phyloP scores from a whole-genome alignment of 1,284 basidiomycete genomes.

The Papiliotrema nemorosa region DNA sequence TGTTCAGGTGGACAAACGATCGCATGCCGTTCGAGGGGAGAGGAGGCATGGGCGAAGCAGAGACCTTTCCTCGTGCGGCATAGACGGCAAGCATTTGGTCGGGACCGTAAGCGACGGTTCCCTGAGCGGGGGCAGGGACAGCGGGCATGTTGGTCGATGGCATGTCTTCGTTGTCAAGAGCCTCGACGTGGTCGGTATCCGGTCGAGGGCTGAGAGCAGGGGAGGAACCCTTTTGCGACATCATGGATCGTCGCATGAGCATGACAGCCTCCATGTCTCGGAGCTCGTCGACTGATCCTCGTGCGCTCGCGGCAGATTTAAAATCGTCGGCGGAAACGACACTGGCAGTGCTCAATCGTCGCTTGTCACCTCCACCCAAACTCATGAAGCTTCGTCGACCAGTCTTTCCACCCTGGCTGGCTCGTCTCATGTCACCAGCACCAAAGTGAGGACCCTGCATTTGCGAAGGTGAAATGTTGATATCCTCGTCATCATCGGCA shows the following conservation, averaged over 20 bases:
- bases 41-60: slow-evolving; percentile 9
- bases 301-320: slow-evolving; percentile 33
- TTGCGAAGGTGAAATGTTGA: slow-evolving; percentile 63
- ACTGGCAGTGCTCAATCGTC: slow-evolving; percentile 21
- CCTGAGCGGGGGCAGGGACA: slow-evolving; percentile 7
- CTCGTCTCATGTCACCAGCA: slow-evolving; percentile 59
- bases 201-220: neutral
- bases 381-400: slow-evolving; percentile 29
- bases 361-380: slow-evolving; percentile 30
- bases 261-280: slow-evolving; percentile 43
- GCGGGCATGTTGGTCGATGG: slow-evolving; percentile 1
- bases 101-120: slow-evolving; percentile 41
- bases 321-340: slow-evolving; percentile 30
- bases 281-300: slow-evolving; percentile 42
- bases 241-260: slow-evolving; percentile 32
- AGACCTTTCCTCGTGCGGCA: slow-evolving; percentile 41
- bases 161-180: slow-evolving; percentile 14
- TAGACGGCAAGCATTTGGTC: slow-evolving; percentile 50
- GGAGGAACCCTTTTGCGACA: slow-evolving; percentile 17
- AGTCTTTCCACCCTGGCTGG: slow-evolving; percentile 22
- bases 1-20: slow-evolving; percentile 36
- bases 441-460: slow-evolving; percentile 63
- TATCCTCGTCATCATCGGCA: slow-evolving; percentile 39
- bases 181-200: slow-evolving; percentile 20
- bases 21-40: slow-evolving; percentile 24